Base-by-base conservation (phyloP, 176 grass and related monocot species). In the Carex myosuroides region DNA sequence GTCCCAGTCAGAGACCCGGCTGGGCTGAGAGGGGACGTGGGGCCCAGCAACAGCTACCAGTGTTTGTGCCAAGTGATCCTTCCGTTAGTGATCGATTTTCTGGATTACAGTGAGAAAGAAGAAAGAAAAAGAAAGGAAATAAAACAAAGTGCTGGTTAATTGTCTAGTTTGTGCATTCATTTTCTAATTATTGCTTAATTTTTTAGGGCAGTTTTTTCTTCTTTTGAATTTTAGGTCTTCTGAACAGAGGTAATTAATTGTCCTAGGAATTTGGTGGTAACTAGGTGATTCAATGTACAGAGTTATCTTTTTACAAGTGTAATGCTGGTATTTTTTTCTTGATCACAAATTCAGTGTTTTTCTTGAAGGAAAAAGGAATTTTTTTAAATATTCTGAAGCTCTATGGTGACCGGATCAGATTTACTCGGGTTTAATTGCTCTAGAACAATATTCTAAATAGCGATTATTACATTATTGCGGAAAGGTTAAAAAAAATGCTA, bases 41-140 rank as follows among this genome's bases (percentile, higher is more conserved):
- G 4, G n/a, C 46, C 21, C 70, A 88, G 3, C 86, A 91, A 22
- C 94, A 97, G 82, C 87, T 94, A 37, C 94, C 94, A 0, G 88
- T 94, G 39, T 94, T 97, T 83, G 81, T 91, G 53, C 92, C 94
- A 48, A 87, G 92, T 79, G 87, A 94, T 83, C 71, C 87, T 75
- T 75, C 46, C 81, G 72, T 83, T 66, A 86, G 86, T 87, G 92
- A 94, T 87, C 86, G 84, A 24, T 63, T 83, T 63, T 84, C 90
- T 73, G 91, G 84, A 79, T 65, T 92, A 79, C 86, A 88, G 1
- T 97, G 80, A 94, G 79, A 85, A 53, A 57, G 21, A 75, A 11
- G 21, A 13, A 29, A 75, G 9, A n/a, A 13, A 48, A 50, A 13
- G 6, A 44, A 75, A 29, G 3, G 7, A 52, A 24, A 4, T 50